Conservation (phyloP, 2,329 filamentous ascomycete genomes). For the Iodosphaeria phyllophila region DNA sequence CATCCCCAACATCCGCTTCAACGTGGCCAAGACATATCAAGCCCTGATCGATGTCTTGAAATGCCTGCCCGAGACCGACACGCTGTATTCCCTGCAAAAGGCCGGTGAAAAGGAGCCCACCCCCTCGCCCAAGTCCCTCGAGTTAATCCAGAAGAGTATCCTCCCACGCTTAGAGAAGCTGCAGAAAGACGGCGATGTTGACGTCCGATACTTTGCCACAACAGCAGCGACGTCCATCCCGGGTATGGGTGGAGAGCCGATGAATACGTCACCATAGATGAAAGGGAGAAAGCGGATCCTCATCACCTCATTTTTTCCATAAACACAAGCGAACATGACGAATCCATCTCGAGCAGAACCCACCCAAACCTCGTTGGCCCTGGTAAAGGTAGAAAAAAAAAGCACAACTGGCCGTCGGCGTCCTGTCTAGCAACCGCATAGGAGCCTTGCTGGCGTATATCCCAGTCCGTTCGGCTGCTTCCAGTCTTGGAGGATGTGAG, state of each 20-base stretch:
- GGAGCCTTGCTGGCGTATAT: no score
- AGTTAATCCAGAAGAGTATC: slow-evolving; percentile 72
- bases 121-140: slow-evolving; percentile 53
- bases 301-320: slow-evolving; percentile 1
- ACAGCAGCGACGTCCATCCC: slow-evolving; percentile 53
- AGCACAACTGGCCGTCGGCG: no score
- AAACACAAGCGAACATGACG: slow-evolving; percentile 1
- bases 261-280: slow-evolving; percentile 48
- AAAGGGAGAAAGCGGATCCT: slow-evolving; percentile 11
- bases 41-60: slow-evolving; percentile 83
- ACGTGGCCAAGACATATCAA: slow-evolving; percentile 93
- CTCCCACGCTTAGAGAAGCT: slow-evolving; percentile 85
- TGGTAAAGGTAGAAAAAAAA: no score
- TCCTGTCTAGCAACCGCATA: no score
- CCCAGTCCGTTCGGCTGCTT: no score
- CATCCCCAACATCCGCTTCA: slow-evolving; percentile 98
- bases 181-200: slow-evolving; percentile 92
- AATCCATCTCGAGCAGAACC: no score
- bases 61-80: slow-evolving; percentile 75
- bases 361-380: no score
- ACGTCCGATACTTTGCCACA: slow-evolving; percentile 94
- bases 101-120: slow-evolving; percentile 35
- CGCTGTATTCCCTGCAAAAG: slow-evolving; percentile 71
- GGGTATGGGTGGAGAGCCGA: slow-evolving; percentile 34
- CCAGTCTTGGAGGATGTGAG: no score